Evolutionary conservation across 2,329 filamentous ascomycete species (phyloP), one percentile per base, ranked within the genome.

Genomic region (Daldinia eschscholtzii): DNA sequence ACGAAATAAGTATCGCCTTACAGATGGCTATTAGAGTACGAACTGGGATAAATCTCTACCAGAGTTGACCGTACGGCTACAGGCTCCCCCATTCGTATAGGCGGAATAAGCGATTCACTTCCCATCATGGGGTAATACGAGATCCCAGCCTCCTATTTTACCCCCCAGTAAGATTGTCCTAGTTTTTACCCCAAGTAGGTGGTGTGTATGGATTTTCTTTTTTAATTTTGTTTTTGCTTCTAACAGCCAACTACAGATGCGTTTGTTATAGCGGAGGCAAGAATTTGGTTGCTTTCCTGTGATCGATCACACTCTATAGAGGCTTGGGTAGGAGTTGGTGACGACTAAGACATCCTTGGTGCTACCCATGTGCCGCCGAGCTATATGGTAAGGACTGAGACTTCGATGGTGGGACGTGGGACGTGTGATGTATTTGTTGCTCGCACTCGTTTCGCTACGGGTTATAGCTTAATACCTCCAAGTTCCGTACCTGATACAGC

Each of bases 401-500:
- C 20, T 23, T 23, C 20, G 20, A 23, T 23, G 20, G 20, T 23
- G 20, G 20, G 20, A 23, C 20, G 20, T 23, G 20, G 20, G 20
- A 23, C 20, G 20, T 23, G 2, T 23, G 20, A 23, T 2, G 20
- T 23, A 23, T 23, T 35, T 60, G 33, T 12, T n/a, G 3, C 18
- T 23, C 15, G 1, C 9, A 4, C 30, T n/a, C 41, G 23, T 37
- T 5, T 37, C 3, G 13, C 37, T 67, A 77, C 18, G 76, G 75
- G 61, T 78, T 77, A 56, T 77, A 78, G 41, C 72, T 75, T 9
- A 78, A 52, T 10, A 74, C 75, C 59, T 77, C 74, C 2, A 78
- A 65, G 56, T 76, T 78, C 7, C 73, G 72, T 18, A 76, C 76
- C 58, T 78, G 74, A 42, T 76, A 78, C 9, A 75, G 65, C 1